Percentiles rank a stretch among this genome's conserved stretches.
Evolutionary conservation across 2,329 filamentous ascomycete species (phyloP).

Genomic region (Fusarium anthophilum): DNA sequence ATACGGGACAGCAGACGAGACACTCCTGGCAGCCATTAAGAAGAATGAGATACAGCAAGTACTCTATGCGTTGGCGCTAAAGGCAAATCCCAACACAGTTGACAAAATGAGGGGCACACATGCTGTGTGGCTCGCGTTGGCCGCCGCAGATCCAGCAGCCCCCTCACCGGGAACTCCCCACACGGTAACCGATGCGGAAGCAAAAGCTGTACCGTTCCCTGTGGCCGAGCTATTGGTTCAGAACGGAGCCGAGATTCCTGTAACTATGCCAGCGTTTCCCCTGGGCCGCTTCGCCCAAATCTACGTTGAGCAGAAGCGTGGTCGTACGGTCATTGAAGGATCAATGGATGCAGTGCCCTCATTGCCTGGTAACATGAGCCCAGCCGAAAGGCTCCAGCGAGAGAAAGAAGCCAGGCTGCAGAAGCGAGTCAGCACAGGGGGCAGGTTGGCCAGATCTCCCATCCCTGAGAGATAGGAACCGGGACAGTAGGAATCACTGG

Average conservation of each 20-base stretch:
- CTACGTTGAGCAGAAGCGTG: constrained; percentile 83
- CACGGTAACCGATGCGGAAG: constrained; percentile 53
- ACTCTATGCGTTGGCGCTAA: constrained; percentile 86
- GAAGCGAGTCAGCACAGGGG: constrained; percentile 82
- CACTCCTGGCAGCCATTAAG: constrained; percentile 90
- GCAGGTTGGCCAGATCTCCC: constrained; percentile 72
- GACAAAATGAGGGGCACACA: constrained; percentile 91
- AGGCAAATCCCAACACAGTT: constrained; percentile 84
- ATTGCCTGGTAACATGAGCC: constrained; percentile 59
- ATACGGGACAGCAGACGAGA: constrained; percentile 84
- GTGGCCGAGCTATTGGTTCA: constrained; percentile 91
- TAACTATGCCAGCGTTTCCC: constrained; percentile 79
- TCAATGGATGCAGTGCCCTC: constrained; percentile 69
- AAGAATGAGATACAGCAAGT: constrained; percentile 95
- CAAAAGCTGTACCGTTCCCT: constrained; percentile 77
- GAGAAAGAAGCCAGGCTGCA: constrained; percentile 77
- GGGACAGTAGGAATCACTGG: constrained; percentile 52
- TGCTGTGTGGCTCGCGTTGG: constrained; percentile 88
- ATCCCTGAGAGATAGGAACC: constrained; percentile 69
- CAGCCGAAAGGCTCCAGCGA: constrained; percentile 61
- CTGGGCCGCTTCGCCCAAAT: constrained; percentile 81
- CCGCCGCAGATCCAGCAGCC: constrained; percentile 88
- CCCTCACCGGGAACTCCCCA: constrained; percentile 65
- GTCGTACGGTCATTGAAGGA: constrained; percentile 53
- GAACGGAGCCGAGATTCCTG: constrained; percentile 90